Percentiles rank a stretch among this genome's conserved stretches.
Conservation (phyloP, 1,284 basidiomycete species). For the Naganishia sp. region DNA sequence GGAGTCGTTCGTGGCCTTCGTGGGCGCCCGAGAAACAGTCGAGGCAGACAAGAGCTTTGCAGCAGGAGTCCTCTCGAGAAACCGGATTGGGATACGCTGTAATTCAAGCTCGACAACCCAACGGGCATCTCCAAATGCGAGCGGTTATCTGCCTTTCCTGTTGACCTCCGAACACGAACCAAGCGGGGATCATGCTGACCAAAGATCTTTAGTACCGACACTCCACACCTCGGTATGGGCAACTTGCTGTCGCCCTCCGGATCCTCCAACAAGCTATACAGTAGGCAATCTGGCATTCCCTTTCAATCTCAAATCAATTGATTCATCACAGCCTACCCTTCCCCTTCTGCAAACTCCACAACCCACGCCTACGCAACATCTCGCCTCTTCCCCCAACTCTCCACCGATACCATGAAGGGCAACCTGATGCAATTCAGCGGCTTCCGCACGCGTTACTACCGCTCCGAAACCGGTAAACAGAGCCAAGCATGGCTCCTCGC, state of each 20-base stretch:
- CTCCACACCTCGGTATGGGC: conserved; percentile 57
- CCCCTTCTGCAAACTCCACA: conserved; percentile 30
- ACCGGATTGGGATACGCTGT: too few relatives aligned
- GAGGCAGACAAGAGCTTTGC: too few relatives aligned
- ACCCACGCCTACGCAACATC: conserved; percentile 30
- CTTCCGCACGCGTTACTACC: conserved; percentile 57
- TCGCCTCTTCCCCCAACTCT: conserved; percentile 31
- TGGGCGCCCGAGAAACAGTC: too few relatives aligned
- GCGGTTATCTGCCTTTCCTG: too few relatives aligned
- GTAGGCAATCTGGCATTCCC: conserved; percentile 37
- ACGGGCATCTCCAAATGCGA: too few relatives aligned
- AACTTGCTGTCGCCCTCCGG: conserved; percentile 46
- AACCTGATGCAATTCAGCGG: conserved; percentile 70
- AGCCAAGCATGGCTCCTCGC: conserved; percentile 79
- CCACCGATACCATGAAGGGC: conserved; percentile 54
- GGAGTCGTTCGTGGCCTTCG: too few relatives aligned
- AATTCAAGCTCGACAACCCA: too few relatives aligned
- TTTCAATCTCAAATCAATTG: neutral
- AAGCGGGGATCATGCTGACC: too few relatives aligned
- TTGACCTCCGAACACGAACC: too few relatives aligned
- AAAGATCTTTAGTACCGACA: conserved; percentile 66
- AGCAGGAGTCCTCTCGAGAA: too few relatives aligned
- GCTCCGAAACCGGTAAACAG: conserved; percentile 66
- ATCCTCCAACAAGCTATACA: conserved; percentile 42
- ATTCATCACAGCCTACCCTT: conserved; percentile 30